Conservation (phyloP, 441 rosid species). For the Pelargonium myrrhifolium region DNA sequence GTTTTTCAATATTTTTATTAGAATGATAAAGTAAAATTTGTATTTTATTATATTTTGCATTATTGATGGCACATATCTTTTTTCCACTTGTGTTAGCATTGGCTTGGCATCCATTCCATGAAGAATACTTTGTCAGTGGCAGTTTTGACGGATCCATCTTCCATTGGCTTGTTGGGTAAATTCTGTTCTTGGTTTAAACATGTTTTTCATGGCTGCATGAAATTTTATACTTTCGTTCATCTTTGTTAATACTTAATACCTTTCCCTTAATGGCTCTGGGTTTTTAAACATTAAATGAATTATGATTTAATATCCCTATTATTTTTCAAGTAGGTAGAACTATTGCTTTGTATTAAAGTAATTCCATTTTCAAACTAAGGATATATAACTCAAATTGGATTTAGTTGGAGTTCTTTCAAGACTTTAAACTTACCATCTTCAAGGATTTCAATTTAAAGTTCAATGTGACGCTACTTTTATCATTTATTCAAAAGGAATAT, state of each 20-base stretch:
- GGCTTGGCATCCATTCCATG: slow-evolving; percentile 99
- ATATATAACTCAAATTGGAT: neutral
- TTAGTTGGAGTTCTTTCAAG: neutral
- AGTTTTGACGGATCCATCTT: slow-evolving; percentile 88
- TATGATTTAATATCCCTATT: neutral
- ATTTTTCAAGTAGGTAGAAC: neutral
- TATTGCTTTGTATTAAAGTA: neutral
- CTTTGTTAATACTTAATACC: neutral
- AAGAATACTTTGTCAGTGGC: slow-evolving; percentile 97
- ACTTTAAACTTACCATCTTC: neutral
- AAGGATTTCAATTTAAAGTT: neutral
- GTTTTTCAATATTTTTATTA: neutral
- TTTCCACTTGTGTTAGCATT: slow-evolving; percentile 39
- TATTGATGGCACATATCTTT: slow-evolving; percentile 1
- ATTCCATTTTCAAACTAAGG: neutral
- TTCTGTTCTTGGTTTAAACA: slow-evolving; percentile 11
- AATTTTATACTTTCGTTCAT: neutral
- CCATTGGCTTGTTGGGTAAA: slow-evolving; percentile 96
- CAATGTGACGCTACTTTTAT: neutral
- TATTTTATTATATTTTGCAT: neutral
- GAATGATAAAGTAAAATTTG: neutral
- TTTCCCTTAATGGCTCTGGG: neutral
- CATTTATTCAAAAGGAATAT: neutral
- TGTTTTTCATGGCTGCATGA: slow-evolving; percentile 3
- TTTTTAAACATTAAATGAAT: neutral